These are phyloP conservation scores for Sclerospora graminicola DNA, from an alignment of 352 stramenopile genomes.

Conservation along the genomic window DNA sequence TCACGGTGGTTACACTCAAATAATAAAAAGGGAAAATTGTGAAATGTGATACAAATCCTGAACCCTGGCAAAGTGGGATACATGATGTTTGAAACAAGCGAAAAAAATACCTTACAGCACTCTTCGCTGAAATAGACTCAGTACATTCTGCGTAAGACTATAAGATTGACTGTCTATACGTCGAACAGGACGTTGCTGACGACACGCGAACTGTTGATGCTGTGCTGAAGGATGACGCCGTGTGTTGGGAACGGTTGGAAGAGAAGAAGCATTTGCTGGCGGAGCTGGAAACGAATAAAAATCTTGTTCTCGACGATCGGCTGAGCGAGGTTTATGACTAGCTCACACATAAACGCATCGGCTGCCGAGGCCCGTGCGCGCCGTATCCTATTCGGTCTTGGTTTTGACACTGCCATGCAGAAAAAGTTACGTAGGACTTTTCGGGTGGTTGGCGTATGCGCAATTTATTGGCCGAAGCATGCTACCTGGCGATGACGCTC, in stretches of 20 bases:
- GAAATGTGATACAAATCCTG: too few relatives aligned
- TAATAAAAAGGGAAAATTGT: too few relatives aligned
- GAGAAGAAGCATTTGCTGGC: too few relatives aligned
- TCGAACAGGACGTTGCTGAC: slow-evolving; percentile 98
- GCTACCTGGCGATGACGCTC: slow-evolving; percentile 99
- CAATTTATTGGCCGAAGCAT: slow-evolving; percentile 95
- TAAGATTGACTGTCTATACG: slow-evolving; percentile 98
- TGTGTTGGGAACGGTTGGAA: too few relatives aligned
- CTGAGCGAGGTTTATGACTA: slow-evolving; percentile 93
- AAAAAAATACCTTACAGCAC: too few relatives aligned
- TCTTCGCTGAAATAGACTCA: too few relatives aligned
- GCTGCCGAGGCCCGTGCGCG: slow-evolving; percentile 93
- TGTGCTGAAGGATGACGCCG: slow-evolving; percentile 97
- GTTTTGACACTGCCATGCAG: slow-evolving; percentile 99
- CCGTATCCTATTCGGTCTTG: slow-evolving; percentile 96
- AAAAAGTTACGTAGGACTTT: slow-evolving; percentile 97
- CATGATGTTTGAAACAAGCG: too few relatives aligned
- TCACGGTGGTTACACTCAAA: too few relatives aligned
- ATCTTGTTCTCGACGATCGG: slow-evolving; percentile 54
- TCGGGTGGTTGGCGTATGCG: slow-evolving; percentile 98
- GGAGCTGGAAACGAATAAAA: too few relatives aligned
- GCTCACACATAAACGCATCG: too few relatives aligned
- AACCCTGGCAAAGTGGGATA: too few relatives aligned
- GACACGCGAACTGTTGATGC: slow-evolving; percentile 97
- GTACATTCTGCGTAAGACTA: too few relatives aligned